Evolutionary conservation across 345 rosid genomes (phyloP).

Genomic region (Salix arbutifolia): DNA sequence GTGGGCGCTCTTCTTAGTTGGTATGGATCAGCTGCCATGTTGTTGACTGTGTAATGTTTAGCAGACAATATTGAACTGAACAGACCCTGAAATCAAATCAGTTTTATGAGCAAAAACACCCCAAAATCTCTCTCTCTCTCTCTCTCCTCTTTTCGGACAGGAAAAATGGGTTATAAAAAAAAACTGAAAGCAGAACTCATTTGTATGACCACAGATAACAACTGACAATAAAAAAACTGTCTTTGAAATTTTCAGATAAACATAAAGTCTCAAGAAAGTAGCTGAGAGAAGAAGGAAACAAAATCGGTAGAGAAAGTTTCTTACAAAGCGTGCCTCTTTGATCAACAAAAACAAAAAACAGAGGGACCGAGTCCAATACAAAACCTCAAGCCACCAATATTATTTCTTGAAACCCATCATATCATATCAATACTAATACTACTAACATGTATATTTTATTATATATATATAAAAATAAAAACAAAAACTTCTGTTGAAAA

Average conservation of each 20-base stretch:
- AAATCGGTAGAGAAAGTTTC: neutral
- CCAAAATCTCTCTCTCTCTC: neutral
- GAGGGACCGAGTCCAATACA: conserved; percentile 23
- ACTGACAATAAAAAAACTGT: too few species aligned
- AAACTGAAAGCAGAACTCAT: neutral
- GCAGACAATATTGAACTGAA: neutral
- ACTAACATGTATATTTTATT: neutral
- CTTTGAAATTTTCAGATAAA: neutral
- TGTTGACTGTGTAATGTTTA: neutral
- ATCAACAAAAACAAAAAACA: conserved; percentile 9
- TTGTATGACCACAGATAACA: neutral
- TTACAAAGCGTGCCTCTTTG: conserved; percentile 10
- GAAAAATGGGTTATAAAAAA: neutral
- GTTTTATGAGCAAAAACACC: neutral
- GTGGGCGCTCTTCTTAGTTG: conserved; percentile 19
- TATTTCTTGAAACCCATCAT: neutral
- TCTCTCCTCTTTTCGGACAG: neutral
- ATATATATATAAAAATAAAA: neutral
- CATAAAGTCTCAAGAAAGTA: neutral
- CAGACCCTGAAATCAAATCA: conserved; percentile 18
- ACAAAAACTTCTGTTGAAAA: neutral
- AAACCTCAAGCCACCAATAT: neutral
- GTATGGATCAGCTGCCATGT: conserved; percentile 36
- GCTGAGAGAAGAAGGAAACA: neutral
- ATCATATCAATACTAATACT: neutral